phyloP scores from a whole-genome alignment of 768 basidiomycete species.

The Rhizopogon vesiculosus region DNA sequence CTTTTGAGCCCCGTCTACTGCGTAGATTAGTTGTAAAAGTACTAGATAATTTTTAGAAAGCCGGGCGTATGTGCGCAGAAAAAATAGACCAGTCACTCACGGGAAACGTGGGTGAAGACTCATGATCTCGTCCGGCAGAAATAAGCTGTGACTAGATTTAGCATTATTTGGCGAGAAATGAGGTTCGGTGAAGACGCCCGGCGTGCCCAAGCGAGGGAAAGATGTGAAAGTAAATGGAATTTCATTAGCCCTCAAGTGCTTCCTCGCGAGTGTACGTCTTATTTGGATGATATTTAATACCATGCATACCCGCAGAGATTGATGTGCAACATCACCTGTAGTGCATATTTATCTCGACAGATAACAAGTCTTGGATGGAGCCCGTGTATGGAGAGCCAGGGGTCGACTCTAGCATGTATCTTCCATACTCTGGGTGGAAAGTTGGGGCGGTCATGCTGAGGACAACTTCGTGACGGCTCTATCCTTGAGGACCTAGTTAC shows the following conservation, averaged over 20 bases:
- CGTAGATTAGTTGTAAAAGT: slow-evolving; percentile 98
- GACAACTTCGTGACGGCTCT: slow-evolving; percentile 1
- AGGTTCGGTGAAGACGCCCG: slow-evolving; percentile 91
- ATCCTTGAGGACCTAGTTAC: slow-evolving; percentile 17
- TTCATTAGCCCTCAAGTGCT: slow-evolving; percentile 81
- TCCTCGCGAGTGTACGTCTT: slow-evolving; percentile 81
- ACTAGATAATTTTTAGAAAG: slow-evolving; percentile 36
- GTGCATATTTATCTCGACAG: slow-evolving; percentile 93
- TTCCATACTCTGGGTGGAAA: slow-evolving; percentile 97
- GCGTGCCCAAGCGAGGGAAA: slow-evolving; percentile 89
- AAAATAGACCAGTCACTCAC: slow-evolving; percentile 36
- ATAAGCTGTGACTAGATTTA: slow-evolving; percentile 86
- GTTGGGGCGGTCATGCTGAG: slow-evolving; percentile 71
- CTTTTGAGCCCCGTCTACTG: slow-evolving; percentile 84
- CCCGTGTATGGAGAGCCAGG: slow-evolving; percentile 95
- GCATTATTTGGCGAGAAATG: slow-evolving; percentile 71
- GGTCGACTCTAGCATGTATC: slow-evolving; percentile 98
- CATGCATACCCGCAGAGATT: background rate
- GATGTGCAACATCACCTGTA: slow-evolving; percentile 53
- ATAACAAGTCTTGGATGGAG: slow-evolving; percentile 76
- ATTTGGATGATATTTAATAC: slow-evolving; percentile 4
- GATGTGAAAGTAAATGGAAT: slow-evolving; percentile 90
- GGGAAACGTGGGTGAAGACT: slow-evolving; percentile 98
- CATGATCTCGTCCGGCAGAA: slow-evolving; percentile 92
- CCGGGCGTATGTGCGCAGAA: slow-evolving; percentile 6